Base-by-base conservation (phyloP, 305 asterid species). In the Fraxinus platypoda region DNA sequence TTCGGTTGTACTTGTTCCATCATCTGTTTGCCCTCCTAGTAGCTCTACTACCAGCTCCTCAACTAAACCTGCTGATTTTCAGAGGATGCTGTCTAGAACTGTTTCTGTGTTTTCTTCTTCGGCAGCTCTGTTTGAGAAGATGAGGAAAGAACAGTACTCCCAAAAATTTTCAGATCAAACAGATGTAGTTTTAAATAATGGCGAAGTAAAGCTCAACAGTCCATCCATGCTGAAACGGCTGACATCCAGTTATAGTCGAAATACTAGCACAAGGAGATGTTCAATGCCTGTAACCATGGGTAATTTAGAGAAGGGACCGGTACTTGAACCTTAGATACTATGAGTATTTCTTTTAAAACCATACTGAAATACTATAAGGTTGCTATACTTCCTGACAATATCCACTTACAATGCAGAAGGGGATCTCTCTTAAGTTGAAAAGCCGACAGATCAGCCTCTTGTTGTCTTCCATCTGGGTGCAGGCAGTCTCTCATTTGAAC, bases 391-490 rank as follows among this genome's bases (percentile, higher is more conserved):
- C 62, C 85, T 75, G 74, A 80, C 70, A 54, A 78, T 78, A 78
- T 77, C 41, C 76, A 59, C 85, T 72, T 86, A 81, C 37, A 28
- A 35, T 84, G 87, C 94, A 91, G 95, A 88, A 87, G 54, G 97
- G 94, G 81, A 80, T 87, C 83, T 91, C 93, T 82, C 91, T 93
- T 46, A 93, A 90, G 88, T 84, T 93, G 90, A 93, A 90, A 83
- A 89, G 86, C 81, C 89, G 90, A 72, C 97, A 93, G 88, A 88
- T 93, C 84, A 89, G 91, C 84, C 88, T 92, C 82, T 85, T 93
- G 93, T 95, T 93, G 81, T 93, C 97, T 70, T 93, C 97, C 80
- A 88, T 93, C 76, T 93, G 97, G 95, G 90, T 88, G 76, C 95
- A 93, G 89, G 93, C 94, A 30, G 84, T 83, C 83, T 92, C 93